Percentiles rank a stretch among this genome's conserved stretches.
Evolutionary conservation across 1,139 yeast genomes (phyloP).

Genomic region (Yamadazyma dendronema): DNA sequence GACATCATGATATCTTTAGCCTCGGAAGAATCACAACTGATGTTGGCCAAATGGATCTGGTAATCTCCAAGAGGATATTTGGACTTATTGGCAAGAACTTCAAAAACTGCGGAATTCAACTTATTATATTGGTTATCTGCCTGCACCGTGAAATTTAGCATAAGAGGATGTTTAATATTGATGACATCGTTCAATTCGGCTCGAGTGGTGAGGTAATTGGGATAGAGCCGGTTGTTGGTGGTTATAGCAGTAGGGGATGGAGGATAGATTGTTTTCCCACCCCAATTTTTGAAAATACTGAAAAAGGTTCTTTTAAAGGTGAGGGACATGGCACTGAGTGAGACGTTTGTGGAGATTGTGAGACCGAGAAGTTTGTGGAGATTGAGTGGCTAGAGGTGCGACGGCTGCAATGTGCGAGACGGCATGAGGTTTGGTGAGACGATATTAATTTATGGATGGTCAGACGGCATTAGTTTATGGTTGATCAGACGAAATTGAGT

Average conservation of each 20-base stretch:
- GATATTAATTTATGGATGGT: too few species aligned
- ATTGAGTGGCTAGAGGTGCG: too few species aligned
- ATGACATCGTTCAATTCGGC: conserved; percentile 57
- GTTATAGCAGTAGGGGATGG: conserved; percentile 38
- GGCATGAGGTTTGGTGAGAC: too few species aligned
- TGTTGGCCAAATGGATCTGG: conserved; percentile 60
- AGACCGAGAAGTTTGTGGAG: not conserved
- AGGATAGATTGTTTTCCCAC: conserved; percentile 30
- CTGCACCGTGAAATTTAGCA: conserved; percentile 69
- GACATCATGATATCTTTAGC: conserved; percentile 57
- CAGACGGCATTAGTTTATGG: too few species aligned
- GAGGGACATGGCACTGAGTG: not conserved
- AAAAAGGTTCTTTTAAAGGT: conserved; percentile 8
- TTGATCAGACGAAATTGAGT: too few species aligned
- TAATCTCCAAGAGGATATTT: conserved; percentile 36
- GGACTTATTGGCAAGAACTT: conserved; percentile 50
- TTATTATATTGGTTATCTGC: conserved; percentile 64
- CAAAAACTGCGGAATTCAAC: conserved; percentile 63
- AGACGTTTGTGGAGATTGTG: not conserved
- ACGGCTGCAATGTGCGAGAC: too few species aligned
- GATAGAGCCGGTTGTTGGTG: conserved; percentile 41
- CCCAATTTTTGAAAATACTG: conserved; percentile 11
- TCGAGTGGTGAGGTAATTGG: conserved; percentile 43
- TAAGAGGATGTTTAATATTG: conserved; percentile 56
- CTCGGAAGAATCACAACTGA: conserved; percentile 65